Evolutionary conservation across 2,329 filamentous ascomycete genomes (phyloP), one percentile per base, ranked within the genome.

Genomic region (Bipolaris zeicola): DNA sequence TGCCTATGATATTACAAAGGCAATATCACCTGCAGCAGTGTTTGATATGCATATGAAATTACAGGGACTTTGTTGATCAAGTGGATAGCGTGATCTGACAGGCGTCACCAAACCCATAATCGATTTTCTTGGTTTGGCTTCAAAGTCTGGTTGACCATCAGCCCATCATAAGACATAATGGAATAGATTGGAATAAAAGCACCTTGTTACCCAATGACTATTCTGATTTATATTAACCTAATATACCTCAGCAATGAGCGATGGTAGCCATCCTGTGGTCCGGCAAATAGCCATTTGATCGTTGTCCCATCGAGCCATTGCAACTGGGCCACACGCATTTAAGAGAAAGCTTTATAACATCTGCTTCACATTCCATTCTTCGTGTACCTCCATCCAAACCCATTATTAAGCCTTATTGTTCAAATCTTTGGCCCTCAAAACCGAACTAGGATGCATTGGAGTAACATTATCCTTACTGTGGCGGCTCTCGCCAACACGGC

Each of bases 391-490:
- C 61, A 58, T 58, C 64, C 3, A 55, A 58, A 63, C 65, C 50
- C n/a, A 43, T 20, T 57, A 37, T 36, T 37, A 53, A 52, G 28
- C 14, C 14, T 38, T 18, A 36, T 33, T 31, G 45, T 33, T 36
- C 2, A 37, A 10, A 16, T 38, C 36, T n/a, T 26, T 24, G 39
- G 44, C 22, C 7, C 28, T 11, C 16, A 20, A 28, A 52, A 47
- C 20, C 55, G 58, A 51, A 50, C 56, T 55, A 72, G 50, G 26
- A 73, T 73, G 71, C 63, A 69, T 63, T 73, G 68, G 71, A 55
- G 62, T 54, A 69, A 63, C 41, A 53, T 71, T 49, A 60, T 68
- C 50, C 61, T 58, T 46, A 52, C 60, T 31, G 52, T 57, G 33
- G 65, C 65, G 52, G 63, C 65, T 11, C 59, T 73, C 18, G 55